A percentile compares a stretch with the other conserved stretches of the same genome.
These are phyloP conservation scores for Grigorovia transvaalensis DNA, from an alignment of 805 yeast genomes.

Conservation along the genomic window DNA sequence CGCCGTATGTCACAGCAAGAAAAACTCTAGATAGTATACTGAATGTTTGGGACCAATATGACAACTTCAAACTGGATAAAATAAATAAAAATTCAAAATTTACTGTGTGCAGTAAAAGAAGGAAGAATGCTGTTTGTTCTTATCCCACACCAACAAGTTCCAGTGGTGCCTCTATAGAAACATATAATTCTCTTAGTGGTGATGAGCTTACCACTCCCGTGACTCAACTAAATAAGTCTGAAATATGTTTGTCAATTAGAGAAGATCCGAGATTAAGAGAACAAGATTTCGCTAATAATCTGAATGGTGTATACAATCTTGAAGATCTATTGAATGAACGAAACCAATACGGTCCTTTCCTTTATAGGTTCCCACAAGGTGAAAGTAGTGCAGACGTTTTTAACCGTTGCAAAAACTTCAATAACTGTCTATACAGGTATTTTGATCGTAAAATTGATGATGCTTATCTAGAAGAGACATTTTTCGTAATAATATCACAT, in stretches of 20 bases:
- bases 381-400: constrained; percentile 94
- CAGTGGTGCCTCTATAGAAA: not conserved
- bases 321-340: constrained; percentile 71
- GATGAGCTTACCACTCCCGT: not conserved
- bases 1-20: constrained; percentile 76
- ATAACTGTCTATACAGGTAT: constrained; percentile 74
- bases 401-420: constrained; percentile 81
- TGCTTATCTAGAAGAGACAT: constrained; percentile 48
- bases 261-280: constrained; percentile 91
- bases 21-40: constrained; percentile 69
- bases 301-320: constrained; percentile 57
- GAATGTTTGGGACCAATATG: constrained; percentile 36
- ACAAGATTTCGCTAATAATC: constrained; percentile 91
- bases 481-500: constrained; percentile 79
- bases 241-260: constrained; percentile 42
- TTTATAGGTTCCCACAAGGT: constrained; percentile 83
- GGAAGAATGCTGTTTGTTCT: constrained; percentile 14
- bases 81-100: not conserved
- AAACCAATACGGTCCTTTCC: constrained; percentile 77
- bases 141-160: constrained; percentile 5
- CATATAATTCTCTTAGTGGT: no score
- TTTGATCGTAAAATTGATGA: constrained; percentile 41
- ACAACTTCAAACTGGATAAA: not conserved
- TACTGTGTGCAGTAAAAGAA: constrained; percentile 1
- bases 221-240: constrained; percentile 5